A percentile compares a stretch with the other conserved stretches of the same genome.
These are phyloP conservation scores for Wickerhamomyces sp. DNA, from an alignment of 1,139 yeast species.

Conservation along the genomic window DNA sequence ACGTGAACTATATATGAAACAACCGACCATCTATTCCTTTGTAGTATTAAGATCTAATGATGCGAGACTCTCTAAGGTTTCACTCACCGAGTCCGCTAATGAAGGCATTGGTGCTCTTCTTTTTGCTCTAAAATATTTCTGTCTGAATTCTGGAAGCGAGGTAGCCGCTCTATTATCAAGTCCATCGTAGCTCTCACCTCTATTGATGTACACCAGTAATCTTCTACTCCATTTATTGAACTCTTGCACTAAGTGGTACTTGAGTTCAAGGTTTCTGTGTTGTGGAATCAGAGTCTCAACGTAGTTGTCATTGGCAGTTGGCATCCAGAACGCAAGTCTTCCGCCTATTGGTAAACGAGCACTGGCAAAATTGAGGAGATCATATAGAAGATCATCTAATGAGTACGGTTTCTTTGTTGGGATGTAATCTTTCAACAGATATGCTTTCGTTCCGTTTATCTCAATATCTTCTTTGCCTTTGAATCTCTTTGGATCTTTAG, in stretches of 20 bases:
- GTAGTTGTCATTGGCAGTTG: constrained; percentile 88
- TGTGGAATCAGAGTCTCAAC: constrained; percentile 69
- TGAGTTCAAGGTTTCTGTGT: constrained; percentile 65
- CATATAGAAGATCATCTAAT: constrained; percentile 69
- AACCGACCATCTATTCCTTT: no score
- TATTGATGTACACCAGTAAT: constrained; percentile 70
- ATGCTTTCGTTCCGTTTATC: constrained; percentile 70
- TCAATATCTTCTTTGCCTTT: constrained; percentile 66
- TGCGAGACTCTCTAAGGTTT: no score
- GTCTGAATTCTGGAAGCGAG: constrained; percentile 56
- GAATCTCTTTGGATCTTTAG: constrained; percentile 54
- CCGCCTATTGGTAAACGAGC: constrained; percentile 68
- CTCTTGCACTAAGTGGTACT: constrained; percentile 77
- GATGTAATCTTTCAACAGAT: constrained; percentile 72
- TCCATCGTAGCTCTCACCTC: constrained; percentile 57
- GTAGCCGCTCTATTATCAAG: constrained; percentile 26
- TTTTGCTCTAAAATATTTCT: constrained; percentile 64
- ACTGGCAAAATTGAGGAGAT: constrained; percentile 68
- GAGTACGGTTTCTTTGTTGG: constrained; percentile 93
- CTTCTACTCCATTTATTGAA: constrained; percentile 93
- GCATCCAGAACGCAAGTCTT: constrained; percentile 95
- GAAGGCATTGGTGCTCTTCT: constrained; percentile 1
- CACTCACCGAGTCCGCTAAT: no score
- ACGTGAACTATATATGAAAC: no score
- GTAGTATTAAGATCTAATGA: no score